Evolutionary conservation across 257 asterid genomes (phyloP).

Genomic region (Nyctanthes arbortristis): DNA sequence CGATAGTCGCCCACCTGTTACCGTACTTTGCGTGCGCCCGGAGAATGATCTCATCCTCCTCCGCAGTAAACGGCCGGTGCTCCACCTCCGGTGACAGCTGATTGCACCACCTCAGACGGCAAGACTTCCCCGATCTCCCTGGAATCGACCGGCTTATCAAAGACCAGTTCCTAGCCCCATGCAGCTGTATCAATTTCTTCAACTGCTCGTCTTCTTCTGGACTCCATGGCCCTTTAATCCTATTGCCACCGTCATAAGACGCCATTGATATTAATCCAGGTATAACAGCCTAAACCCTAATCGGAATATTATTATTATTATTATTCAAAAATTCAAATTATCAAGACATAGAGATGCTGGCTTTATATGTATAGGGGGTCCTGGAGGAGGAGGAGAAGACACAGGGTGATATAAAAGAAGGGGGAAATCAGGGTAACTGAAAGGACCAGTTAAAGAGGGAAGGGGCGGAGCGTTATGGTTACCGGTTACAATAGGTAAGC

Average conservation of each 20-base stretch:
- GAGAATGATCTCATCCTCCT: slow-evolving; percentile 48
- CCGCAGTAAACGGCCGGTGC: slow-evolving; percentile 47
- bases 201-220: slow-evolving; percentile 45
- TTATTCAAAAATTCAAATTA: too few relatives aligned
- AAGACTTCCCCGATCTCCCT: slow-evolving; percentile 61
- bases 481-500: slow-evolving; percentile 33
- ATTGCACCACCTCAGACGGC: slow-evolving; percentile 58
- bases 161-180: slow-evolving; percentile 62
- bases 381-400: not conserved
- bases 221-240: slow-evolving; percentile 59
- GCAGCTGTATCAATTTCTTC: slow-evolving; percentile 32
- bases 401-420: slow-evolving; percentile 23
- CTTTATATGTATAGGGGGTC: not conserved
- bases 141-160: slow-evolving; percentile 43
- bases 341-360: not conserved
- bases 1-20: slow-evolving; percentile 48
- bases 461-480: slow-evolving; percentile 36
- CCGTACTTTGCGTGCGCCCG: slow-evolving; percentile 42
- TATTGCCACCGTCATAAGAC: slow-evolving; percentile 14
- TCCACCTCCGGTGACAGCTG: slow-evolving; percentile 60
- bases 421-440: slow-evolving; percentile 26
- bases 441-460: slow-evolving; percentile 32
- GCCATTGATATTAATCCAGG: not conserved
- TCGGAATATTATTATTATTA: too few relatives aligned
- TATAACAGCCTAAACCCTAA: slow-evolving; percentile 8